Conservation (phyloP, 1,284 basidiomycete genomes). For the Tylopilus sp. region DNA sequence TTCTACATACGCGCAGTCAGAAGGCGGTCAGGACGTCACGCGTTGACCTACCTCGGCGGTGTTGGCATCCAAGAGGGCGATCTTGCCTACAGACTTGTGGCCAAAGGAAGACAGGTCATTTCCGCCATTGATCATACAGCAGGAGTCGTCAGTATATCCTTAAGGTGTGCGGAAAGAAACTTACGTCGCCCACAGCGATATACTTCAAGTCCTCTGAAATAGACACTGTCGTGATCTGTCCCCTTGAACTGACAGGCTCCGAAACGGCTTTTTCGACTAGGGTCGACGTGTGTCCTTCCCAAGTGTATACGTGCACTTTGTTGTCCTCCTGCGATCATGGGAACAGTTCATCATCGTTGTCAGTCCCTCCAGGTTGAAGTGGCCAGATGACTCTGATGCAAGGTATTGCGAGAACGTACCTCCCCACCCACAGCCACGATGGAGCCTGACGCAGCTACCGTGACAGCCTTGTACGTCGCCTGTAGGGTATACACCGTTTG, state of each 20-base stretch:
- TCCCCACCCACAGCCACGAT: conserved; percentile 82
- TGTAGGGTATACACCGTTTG: conserved; percentile 71
- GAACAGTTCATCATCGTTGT: background rate
- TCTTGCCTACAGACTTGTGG: conserved; percentile 77
- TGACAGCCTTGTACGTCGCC: conserved; percentile 65
- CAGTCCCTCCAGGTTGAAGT: background rate
- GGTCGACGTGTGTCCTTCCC: conserved; percentile 71
- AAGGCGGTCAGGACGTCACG: background rate
- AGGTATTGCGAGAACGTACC: conserved; percentile 52
- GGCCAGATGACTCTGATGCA: too few relatives aligned
- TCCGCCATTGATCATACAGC: too few relatives aligned
- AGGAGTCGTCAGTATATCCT: background rate
- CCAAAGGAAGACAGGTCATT: too few relatives aligned
- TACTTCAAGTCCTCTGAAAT: conserved; percentile 85
- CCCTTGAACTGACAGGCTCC: conserved; percentile 70
- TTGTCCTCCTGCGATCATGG: conserved; percentile 62
- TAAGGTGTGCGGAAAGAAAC: conserved; percentile 30
- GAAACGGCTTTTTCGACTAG: conserved; percentile 63
- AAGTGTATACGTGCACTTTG: conserved; percentile 79
- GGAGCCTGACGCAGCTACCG: conserved; percentile 64
- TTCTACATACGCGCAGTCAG: conserved; percentile 11
- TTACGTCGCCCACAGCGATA: conserved; percentile 86
- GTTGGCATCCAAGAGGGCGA: conserved; percentile 82
- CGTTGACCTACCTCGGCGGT: conserved; percentile 59
- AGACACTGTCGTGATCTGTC: conserved; percentile 79